Percentiles rank a stretch among this genome's conserved stretches.
phyloP scores from a whole-genome alignment of 208 protist species.

The Leptomonas pyrrhocoris region DNA sequence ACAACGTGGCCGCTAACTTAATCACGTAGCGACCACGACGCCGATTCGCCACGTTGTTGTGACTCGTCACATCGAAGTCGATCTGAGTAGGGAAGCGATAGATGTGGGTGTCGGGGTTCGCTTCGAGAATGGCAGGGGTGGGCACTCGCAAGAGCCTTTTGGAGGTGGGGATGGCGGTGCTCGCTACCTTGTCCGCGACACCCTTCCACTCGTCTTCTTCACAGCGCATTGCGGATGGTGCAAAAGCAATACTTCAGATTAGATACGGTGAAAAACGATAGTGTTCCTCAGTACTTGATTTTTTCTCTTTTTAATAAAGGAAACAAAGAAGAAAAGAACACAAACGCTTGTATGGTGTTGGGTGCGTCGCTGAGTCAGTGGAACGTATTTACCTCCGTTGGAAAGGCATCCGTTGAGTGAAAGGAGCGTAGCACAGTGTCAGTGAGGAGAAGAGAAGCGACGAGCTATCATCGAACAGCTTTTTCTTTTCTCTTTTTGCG shows the following conservation, averaged over 20 bases:
- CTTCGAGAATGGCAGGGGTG: not conserved
- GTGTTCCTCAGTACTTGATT: too few species aligned
- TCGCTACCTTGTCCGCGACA: too few species aligned
- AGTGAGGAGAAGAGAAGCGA: too few species aligned
- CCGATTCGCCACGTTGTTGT: slow-evolving; percentile 14
- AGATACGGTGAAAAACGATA: too few species aligned
- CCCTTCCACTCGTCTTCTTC: not conserved
- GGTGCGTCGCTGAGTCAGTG: too few species aligned
- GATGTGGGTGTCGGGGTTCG: not conserved
- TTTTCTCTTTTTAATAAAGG: not conserved
- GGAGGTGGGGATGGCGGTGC: not conserved
- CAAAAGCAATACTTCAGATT: not conserved
- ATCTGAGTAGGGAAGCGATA: slow-evolving; percentile 2
- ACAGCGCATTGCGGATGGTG: not conserved
- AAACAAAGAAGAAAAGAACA: not conserved
- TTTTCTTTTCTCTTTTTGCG: too few species aligned
- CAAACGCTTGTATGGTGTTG: too few species aligned
- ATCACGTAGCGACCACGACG: slow-evolving; percentile 50
- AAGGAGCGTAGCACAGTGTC: too few species aligned
- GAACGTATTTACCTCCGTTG: too few species aligned
- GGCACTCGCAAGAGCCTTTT: not conserved
- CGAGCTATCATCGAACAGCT: too few species aligned
- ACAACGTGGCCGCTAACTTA: slow-evolving; percentile 49
- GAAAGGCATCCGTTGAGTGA: too few species aligned
- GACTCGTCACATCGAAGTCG: not conserved